Percentiles rank a stretch among this genome's conserved stretches.
Evolutionary conservation across 2,329 filamentous ascomycete genomes (phyloP).

Genomic region (Bertia moriformis): DNA sequence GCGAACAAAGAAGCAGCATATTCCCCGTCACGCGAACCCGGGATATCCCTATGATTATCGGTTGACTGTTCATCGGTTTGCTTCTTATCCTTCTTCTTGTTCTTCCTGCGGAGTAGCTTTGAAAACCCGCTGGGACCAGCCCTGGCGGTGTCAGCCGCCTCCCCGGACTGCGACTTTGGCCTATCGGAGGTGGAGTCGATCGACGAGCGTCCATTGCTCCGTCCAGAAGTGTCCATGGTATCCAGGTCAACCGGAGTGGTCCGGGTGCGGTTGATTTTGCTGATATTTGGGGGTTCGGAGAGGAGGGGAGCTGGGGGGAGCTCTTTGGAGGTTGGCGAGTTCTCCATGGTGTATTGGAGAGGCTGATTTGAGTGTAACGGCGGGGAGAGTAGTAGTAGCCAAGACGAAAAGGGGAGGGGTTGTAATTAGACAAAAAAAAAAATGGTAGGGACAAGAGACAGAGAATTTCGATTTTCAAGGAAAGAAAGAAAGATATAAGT

Average conservation of each 20-base stretch:
- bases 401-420: too few species aligned
- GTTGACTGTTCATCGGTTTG: background rate
- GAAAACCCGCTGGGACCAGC: background rate
- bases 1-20: background rate
- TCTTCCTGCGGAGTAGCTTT: background rate
- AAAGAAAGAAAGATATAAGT: too few species aligned
- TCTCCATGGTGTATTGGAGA: too few species aligned
- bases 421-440: too few species aligned
- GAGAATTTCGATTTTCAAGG: too few species aligned
- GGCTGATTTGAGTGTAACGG: too few species aligned
- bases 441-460: too few species aligned
- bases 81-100: background rate
- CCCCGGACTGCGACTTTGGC: background rate
- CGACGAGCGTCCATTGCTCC: background rate
- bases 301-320: background rate
- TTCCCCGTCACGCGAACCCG: too few species aligned
- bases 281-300: background rate
- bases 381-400: too few species aligned
- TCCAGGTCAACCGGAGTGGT: background rate
- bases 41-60: too few species aligned
- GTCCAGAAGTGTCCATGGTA: background rate
- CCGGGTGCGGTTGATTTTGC: background rate
- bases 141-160: background rate
- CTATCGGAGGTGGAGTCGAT: background rate
- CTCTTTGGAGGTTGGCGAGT: background rate